Evolutionary conservation across 164 flowering plant genomes (phyloP), one percentile per base, ranked within the genome.

Genomic region (Akebia trifoliata): DNA sequence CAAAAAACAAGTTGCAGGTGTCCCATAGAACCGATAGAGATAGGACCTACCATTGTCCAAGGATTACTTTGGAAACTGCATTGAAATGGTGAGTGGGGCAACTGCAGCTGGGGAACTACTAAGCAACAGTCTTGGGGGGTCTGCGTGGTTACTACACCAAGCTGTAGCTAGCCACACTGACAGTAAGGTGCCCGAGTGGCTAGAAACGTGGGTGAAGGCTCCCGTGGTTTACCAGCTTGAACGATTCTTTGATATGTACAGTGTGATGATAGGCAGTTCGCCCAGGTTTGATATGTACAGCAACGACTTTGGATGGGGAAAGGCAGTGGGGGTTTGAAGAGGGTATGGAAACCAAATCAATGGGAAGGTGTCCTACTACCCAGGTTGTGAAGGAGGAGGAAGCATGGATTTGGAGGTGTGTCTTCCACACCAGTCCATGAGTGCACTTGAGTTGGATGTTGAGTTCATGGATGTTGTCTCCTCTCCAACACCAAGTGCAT

Each of bases 371-470:
- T 42, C 79, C 1, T 48, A 61, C 0, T 74, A 75, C 49, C 79
- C 81, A 0, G 88, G 85, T n/a, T 22, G 35, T 2, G 80, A 75
- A 72, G 83, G 81, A 0, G 77, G 78, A 15, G 80, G 87, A 21
- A 82, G 83, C 57, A 57, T 78, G 0, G 81, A 76, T 48, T 32
- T 80, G 46, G 82, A 76, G 63, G 40, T 75, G 0, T 73, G 79
- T 26, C 73, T 83, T 34, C 36, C 60, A 0, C 74, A 80, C 0
- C 60, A 71, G 0, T 26, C 50, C 0, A 78, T 82, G 85, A 24
- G 25, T 1, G 74, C 65, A 29, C 66, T 82, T 15, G 85, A 80
- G 45, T 34, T 69, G 1, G 76, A 82, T 32, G 40, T 34, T 7
- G 84, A 78, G 54, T 73, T 80, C 54, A 66, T 63, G 48, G 30